Percentiles rank a stretch among this genome's conserved stretches.
Conservation (phyloP, 192 early-diverging fungal genomes). For the Backusella luteola region DNA sequence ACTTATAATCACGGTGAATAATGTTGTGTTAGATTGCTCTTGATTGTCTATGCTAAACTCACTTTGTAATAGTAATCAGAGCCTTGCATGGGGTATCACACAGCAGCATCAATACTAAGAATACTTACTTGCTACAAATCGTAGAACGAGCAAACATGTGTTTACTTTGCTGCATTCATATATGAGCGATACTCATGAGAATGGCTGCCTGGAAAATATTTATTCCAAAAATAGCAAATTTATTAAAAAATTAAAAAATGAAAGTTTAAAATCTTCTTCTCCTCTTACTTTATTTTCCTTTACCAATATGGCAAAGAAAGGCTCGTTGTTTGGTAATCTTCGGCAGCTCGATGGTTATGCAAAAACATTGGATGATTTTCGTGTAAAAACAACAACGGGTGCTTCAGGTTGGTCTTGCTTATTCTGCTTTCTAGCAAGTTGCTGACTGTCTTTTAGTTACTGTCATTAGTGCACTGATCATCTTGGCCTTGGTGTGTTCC, state of each 20-base stretch:
- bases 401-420: constrained; percentile 55
- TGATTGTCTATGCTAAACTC: too few relatives aligned
- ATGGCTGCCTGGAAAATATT: background rate
- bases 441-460: constrained; percentile 57
- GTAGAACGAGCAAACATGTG: too few relatives aligned
- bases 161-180: too few relatives aligned
- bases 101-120: too few relatives aligned
- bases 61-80: too few relatives aligned
- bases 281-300: background rate
- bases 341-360: constrained; percentile 86
- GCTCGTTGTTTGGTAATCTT: constrained; percentile 50
- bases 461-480: constrained; percentile 68
- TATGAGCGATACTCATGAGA: background rate
- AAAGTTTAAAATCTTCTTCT: background rate
- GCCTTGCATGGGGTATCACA: too few relatives aligned
- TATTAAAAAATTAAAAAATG: background rate
- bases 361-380: constrained; percentile 96
- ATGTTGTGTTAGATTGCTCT: too few relatives aligned
- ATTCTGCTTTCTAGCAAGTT: too few relatives aligned
- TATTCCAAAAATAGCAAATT: background rate
- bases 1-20: too few relatives aligned
- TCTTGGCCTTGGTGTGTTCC: constrained; percentile 71
- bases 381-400: constrained; percentile 75
- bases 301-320: constrained; percentile 42
- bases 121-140: too few relatives aligned